Conservation (phyloP, 495 filamentous ascomycete species). For the Aspergillus asperescens region DNA sequence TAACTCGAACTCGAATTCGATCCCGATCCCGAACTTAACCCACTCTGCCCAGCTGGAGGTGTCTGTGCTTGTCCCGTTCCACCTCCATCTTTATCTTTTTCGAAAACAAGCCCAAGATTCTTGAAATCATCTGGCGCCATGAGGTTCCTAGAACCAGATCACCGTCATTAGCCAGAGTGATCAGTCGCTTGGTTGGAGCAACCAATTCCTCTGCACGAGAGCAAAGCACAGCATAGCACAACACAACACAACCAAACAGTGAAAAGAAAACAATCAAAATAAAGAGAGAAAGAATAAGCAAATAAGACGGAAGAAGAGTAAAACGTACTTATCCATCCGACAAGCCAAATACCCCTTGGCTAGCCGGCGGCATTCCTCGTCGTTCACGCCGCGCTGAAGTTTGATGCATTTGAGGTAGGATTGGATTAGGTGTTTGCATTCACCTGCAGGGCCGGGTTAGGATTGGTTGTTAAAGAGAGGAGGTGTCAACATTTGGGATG, state of each 20-base stretch:
- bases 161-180: conserved; percentile 3
- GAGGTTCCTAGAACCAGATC: conserved; percentile 73
- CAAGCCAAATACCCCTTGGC: conserved; percentile 86
- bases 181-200: too few relatives aligned
- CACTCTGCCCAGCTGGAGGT: not conserved
- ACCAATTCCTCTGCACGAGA: not conserved
- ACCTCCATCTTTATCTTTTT: conserved; percentile 27
- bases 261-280: not conserved
- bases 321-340: conserved; percentile 85
- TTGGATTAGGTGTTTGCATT: conserved; percentile 85
- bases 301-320: not conserved
- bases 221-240: not conserved
- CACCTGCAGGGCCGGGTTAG: conserved; percentile 71
- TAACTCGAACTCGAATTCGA: too few relatives aligned
- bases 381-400: conserved; percentile 72
- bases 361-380: conserved; percentile 73
- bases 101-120: conserved; percentile 78
- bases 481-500: too few relatives aligned
- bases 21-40: not conserved
- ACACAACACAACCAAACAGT: not conserved
- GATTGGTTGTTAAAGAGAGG: too few relatives aligned
- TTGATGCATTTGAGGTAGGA: conserved; percentile 83
- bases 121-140: conserved; percentile 93
- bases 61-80: conserved; percentile 2
- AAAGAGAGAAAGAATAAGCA: not conserved